phyloP scores from a whole-genome alignment of 345 rosid species.

The Corymbia maculata region DNA sequence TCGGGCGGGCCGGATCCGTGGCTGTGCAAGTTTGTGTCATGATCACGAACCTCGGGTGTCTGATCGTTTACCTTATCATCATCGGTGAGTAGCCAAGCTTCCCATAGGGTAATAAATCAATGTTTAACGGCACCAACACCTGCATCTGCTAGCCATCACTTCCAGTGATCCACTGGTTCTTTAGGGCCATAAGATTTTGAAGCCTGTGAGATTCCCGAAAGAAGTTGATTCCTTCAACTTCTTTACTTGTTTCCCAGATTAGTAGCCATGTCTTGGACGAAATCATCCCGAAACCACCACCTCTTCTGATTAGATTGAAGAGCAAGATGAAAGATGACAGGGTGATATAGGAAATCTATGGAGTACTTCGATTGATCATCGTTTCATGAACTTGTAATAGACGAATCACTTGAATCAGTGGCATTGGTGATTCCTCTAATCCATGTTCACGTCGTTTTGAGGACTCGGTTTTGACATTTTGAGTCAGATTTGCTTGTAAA shows the following conservation, averaged over 20 bases:
- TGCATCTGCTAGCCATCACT: background rate
- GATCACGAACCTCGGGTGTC: conserved; percentile 72
- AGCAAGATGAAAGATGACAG: background rate
- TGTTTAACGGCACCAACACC: background rate
- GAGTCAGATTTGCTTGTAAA: background rate
- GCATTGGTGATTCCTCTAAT: background rate
- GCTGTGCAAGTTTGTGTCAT: conserved; percentile 51
- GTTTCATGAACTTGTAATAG: background rate
- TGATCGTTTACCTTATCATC: conserved; percentile 64
- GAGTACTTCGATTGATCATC: background rate
- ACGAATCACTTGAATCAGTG: background rate
- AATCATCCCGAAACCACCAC: background rate
- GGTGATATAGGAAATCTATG: background rate
- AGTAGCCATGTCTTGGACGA: background rate
- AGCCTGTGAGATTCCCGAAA: background rate
- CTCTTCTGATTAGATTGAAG: background rate
- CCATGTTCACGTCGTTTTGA: background rate
- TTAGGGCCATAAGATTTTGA: background rate
- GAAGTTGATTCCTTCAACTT: background rate
- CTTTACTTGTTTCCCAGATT: background rate
- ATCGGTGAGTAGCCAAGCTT: conserved; percentile 31
- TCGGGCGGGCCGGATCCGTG: conserved; percentile 52
- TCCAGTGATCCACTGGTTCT: background rate
- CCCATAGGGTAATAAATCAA: background rate
- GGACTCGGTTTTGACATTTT: background rate